phyloP scores from a whole-genome alignment of 768 basidiomycete genomes.

The Hygrophorus russula region DNA sequence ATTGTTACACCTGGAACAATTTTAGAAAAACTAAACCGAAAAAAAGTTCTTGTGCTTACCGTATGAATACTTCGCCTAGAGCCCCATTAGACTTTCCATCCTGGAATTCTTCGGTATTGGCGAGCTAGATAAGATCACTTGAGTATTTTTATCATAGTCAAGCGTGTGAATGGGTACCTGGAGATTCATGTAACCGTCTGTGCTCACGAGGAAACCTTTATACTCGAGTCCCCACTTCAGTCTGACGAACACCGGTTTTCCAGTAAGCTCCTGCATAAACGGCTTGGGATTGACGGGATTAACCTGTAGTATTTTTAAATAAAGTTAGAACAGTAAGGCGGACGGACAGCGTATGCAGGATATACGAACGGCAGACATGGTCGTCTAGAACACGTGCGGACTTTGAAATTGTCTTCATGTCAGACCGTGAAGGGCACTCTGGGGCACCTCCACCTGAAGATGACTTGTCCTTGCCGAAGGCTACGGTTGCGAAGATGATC shows the following conservation, averaged over 20 bases:
- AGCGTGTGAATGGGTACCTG: conserved; percentile 43
- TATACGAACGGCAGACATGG: neutral
- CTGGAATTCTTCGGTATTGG: conserved; percentile 98
- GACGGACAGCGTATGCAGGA: conserved; percentile 17
- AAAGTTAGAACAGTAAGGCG: conserved; percentile 2
- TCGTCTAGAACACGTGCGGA: neutral
- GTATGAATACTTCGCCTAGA: conserved; percentile 97
- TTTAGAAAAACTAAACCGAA: conserved; percentile 8
- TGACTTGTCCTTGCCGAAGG: conserved; percentile 90
- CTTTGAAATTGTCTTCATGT: conserved; percentile 45
- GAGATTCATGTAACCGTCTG: conserved; percentile 99
- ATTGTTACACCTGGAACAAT: conserved; percentile 70
- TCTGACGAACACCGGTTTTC: conserved; percentile 89
- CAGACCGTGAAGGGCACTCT: conserved; percentile 77
- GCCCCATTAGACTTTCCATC: conserved; percentile 93
- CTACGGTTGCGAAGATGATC: conserved; percentile 97
- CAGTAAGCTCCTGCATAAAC: conserved; percentile 96
- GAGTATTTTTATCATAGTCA: neutral
- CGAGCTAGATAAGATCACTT: conserved; percentile 44
- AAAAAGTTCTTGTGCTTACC: conserved; percentile 40
- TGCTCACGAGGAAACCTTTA: conserved; percentile 97
- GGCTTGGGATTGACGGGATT: conserved; percentile 98
- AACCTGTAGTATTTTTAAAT: conserved; percentile 33
- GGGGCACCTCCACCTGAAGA: conserved; percentile 67
- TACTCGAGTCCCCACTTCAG: conserved; percentile 99